Evolutionary conservation across 2,329 filamentous ascomycete species (phyloP).

Genomic region (Eutypa lata): DNA sequence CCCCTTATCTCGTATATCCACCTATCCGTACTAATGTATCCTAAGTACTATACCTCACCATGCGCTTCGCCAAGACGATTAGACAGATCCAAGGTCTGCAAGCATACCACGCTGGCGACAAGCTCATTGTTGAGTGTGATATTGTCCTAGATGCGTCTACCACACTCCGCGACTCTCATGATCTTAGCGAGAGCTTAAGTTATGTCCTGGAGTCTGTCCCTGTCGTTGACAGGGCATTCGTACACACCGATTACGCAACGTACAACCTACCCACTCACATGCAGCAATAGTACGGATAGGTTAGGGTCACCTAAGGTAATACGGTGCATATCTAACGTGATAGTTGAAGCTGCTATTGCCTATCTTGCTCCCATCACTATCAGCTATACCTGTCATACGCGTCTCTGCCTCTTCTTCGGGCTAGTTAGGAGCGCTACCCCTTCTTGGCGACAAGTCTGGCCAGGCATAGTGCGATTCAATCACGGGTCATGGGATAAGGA

Average conservation of each 20-base stretch:
- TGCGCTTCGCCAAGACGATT: constrained; percentile 89
- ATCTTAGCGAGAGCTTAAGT: constrained; percentile 64
- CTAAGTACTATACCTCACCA: constrained; percentile 77
- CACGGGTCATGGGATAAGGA: no score
- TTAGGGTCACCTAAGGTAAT: background rate
- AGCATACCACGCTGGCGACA: constrained; percentile 82
- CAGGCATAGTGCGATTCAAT: no score
- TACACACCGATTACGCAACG: constrained; percentile 63
- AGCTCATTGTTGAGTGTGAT: constrained; percentile 80
- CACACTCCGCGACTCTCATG: constrained; percentile 75
- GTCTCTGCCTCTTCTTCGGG: no score
- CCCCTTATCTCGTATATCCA: background rate
- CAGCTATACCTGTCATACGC: no score
- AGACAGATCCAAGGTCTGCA: constrained; percentile 80
- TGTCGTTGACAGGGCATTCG: constrained; percentile 70
- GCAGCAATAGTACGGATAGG: constrained; percentile 33
- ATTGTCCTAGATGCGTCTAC: constrained; percentile 77
- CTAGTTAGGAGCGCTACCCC: no score
- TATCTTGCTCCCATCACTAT: no score
- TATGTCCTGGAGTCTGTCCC: constrained; percentile 84
- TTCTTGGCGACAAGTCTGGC: no score
- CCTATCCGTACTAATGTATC: constrained; percentile 5
- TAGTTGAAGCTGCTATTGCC: no score
- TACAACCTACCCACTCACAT: constrained; percentile 62
- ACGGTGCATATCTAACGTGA: background rate